A percentile compares a stretch with the other conserved stretches of the same genome.
Conservation (phyloP, 2,329 filamentous ascomycete genomes). For the Xylariaceae sp. region DNA sequence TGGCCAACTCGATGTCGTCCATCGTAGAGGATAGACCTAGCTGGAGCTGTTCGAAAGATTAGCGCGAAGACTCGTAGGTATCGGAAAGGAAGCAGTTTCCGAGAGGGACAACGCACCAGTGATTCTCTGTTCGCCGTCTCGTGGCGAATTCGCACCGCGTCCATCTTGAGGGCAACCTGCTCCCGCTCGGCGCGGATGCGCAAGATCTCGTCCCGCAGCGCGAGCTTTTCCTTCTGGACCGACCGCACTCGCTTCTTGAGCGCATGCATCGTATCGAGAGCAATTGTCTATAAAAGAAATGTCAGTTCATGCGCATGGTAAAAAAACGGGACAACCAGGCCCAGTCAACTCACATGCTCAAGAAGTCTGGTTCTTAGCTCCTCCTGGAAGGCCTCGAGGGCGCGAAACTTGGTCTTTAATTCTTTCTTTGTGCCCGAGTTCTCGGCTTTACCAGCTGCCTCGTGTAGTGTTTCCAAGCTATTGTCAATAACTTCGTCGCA, state of each 20-base stretch:
- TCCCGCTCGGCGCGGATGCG: conserved; percentile 61
- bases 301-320: conserved; percentile 7
- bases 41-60: conserved; percentile 42
- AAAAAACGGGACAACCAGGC: not conserved
- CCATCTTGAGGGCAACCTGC: conserved; percentile 64
- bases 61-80: conserved; percentile 1
- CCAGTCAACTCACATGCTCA: conserved; percentile 55
- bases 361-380: conserved; percentile 59
- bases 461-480: conserved; percentile 51
- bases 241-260: conserved; percentile 60
- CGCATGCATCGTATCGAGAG: conserved; percentile 60
- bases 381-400: conserved; percentile 61
- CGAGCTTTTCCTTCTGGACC: conserved; percentile 59
- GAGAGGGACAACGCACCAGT: conserved; percentile 44
- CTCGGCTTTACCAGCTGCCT: conserved; percentile 45
- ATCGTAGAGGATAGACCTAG: conserved; percentile 60
- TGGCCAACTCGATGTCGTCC: conserved; percentile 64
- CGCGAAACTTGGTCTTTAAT: conserved; percentile 56
- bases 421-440: conserved; percentile 55
- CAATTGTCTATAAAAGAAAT: conserved; percentile 55
- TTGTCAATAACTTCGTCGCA: conserved; percentile 63
- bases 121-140: conserved; percentile 56
- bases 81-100: conserved; percentile 13
- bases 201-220: conserved; percentile 62
- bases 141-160: conserved; percentile 63